Evolutionary conservation across 2,329 filamentous ascomycete genomes (phyloP), one percentile per base, ranked within the genome.

Genomic region (Mollisiaceae sp.): DNA sequence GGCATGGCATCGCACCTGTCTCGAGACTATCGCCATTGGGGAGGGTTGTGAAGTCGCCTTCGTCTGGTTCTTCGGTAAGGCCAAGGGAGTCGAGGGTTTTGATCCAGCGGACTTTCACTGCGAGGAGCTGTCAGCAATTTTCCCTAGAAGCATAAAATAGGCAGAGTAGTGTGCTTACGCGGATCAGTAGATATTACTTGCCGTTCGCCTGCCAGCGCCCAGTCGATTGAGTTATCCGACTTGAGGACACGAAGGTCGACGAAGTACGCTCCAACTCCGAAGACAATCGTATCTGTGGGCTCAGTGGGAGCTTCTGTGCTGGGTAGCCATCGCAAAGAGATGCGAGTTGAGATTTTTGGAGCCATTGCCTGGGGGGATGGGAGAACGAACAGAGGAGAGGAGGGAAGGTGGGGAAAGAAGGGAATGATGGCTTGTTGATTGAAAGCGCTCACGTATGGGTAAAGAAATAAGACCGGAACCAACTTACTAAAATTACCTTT

Each of bases 251-350:
- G 77, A 1, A 82, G 70, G 69, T 82, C 80, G 4, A 81, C 75
- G 61, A 79, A 82, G 75, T 78, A 81, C 56, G 75, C 76, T 11
- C 76, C 76, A 0, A 81, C 77, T 11, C 78, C 78, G 67, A 81
- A 75, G 59, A 81, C 78, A 6, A 80, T 72, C 8, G 79, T 81
- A 60, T 82, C 78, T 14, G 79, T 81, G 41, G 76, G 79, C 65
- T 82, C 80, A 1, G 79, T 69, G 0, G 77, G 70, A 18, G 78
- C 78, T 18, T 27, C 50, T 3, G 50, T 54, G 24, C 50, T 54
- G 9, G 79, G 78, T 0, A 77, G 74, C 80, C 80, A 82, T 69
- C 79, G 78, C 32, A 82, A 71, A 27, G 78, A 80, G 47, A 81
- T 75, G 24, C 80, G 76, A 9, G 78, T 80, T 12, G 79, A 81